phyloP scores from a whole-genome alignment of 768 basidiomycete species.

The Collybia mongolica region DNA sequence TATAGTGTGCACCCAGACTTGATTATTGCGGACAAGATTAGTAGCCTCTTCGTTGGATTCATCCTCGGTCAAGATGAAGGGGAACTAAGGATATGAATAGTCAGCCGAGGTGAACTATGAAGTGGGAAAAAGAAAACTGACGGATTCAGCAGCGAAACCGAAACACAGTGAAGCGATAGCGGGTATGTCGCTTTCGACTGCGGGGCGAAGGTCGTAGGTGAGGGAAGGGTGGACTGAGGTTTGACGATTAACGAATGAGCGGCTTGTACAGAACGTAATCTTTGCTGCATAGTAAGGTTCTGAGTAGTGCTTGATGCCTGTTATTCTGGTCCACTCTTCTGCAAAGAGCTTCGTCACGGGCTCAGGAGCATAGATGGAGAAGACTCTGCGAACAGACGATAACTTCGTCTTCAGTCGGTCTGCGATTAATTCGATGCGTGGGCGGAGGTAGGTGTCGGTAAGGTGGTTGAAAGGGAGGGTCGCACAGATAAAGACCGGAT shows the following conservation, averaged over 20 bases:
- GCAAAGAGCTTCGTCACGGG: slow-evolving; percentile 45
- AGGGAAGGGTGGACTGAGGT: slow-evolving; percentile 17
- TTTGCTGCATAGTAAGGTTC: slow-evolving; percentile 64
- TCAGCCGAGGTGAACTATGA: neutral
- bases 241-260: slow-evolving; percentile 30
- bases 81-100: slow-evolving; percentile 31
- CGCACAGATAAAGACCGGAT: slow-evolving; percentile 67
- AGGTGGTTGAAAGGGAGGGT: slow-evolving; percentile 40
- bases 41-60: slow-evolving; percentile 51
- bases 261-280: slow-evolving; percentile 51
- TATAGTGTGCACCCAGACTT: slow-evolving; percentile 65
- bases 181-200: slow-evolving; percentile 31
- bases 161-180: slow-evolving; percentile 48
- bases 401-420: slow-evolving; percentile 32
- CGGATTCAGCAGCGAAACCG: slow-evolving; percentile 58
- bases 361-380: slow-evolving; percentile 64
- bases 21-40: slow-evolving; percentile 40
- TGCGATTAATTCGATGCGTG: slow-evolving; percentile 43
- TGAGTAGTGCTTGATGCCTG: slow-evolving; percentile 34
- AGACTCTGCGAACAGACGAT: slow-evolving; percentile 40
- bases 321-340: slow-evolving; percentile 43
- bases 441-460: slow-evolving; percentile 28
- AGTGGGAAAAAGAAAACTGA: slow-evolving; percentile 27
- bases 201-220: slow-evolving; percentile 42
- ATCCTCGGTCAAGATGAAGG: slow-evolving; percentile 46